Base-by-base conservation (phyloP, 805 yeast genomes). In the Metschnikowia koreensis region DNA sequence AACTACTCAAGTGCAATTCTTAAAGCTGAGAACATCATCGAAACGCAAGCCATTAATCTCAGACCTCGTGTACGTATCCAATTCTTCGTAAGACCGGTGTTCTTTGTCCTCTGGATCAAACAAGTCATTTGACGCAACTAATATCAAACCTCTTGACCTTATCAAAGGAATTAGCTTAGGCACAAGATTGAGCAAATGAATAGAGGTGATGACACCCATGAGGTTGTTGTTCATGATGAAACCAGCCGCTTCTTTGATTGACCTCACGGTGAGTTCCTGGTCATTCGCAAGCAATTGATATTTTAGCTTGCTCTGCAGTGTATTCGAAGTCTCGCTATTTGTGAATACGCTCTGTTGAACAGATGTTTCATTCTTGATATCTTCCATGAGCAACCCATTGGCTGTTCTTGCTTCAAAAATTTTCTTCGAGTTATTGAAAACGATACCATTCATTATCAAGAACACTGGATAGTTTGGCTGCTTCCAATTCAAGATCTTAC, bases 391-490 rank as follows among this genome's bases (percentile, higher is more conserved):
- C 39, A 75, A 59, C 3, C 77, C 79, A 57, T 74, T 73, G 6
- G 77, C 68, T 1, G 77, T 66, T 48, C 74, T 63, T 2, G 70
- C 66, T 60, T 74, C 78, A 48, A 73, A 75, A 8, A 53, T 56
- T n/a, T 62, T 56, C 15, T 55, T 50, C 2, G 57, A 47, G 45
- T 55, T 36, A 63, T 66, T 60, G 65, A 63, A 66, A 41, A 76
- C 71, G 10, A 84, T 72, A n/a, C 90, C 89, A 60, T 83, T 84
- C 80, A 92, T 81, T 50, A 85, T 82, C 70, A 89, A 87, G 58
- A 94, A 84, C 0, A 94, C 98, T 0, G 99, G 97, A 70, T 87
- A 94, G 66, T 93, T 93, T 12, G 99, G 98, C 70, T 94, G 99
- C 69, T 94, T 94, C 99, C 99, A 94, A 69, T 94, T 94, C 60